Percentiles rank a stretch among this genome's conserved stretches.
Conservation (phyloP, 768 basidiomycete species). For the Clitopilus passeckerianus region DNA sequence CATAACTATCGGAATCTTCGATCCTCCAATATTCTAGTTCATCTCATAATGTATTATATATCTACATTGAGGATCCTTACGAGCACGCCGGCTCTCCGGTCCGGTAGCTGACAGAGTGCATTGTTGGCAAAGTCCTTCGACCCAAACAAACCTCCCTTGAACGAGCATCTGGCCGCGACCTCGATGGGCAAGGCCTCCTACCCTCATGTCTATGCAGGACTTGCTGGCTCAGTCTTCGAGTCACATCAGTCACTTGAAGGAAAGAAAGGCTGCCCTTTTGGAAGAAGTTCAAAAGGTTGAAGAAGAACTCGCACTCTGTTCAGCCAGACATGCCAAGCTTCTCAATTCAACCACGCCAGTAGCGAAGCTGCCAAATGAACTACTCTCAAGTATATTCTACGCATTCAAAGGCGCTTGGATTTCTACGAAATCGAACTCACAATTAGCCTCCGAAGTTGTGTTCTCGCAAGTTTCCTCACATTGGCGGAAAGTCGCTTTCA, state of each 20-base stretch:
- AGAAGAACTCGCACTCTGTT: constrained; percentile 21
- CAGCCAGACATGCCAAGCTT: constrained; percentile 26
- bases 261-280: constrained; percentile 23
- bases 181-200: neutral
- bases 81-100: neutral
- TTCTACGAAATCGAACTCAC: neutral
- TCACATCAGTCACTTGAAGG: constrained; percentile 21
- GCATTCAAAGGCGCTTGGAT: constrained; percentile 19
- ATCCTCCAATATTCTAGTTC: neutral
- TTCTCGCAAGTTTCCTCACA: constrained; percentile 39
- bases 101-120: neutral
- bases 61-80: too few species aligned
- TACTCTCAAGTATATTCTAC: constrained; percentile 33
- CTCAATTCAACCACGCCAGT: constrained; percentile 28
- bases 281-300: constrained; percentile 28
- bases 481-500: constrained; percentile 37
- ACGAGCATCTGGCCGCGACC: neutral
- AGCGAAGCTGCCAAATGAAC: constrained; percentile 33
- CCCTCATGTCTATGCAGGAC: constrained; percentile 2
- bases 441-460: constrained; percentile 26
- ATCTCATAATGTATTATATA: neutral
- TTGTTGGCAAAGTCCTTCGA: neutral
- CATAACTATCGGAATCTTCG: neutral
- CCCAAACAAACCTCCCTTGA: neutral
- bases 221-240: constrained; percentile 7